Percentiles rank a stretch among this genome's conserved stretches.
Conservation (phyloP, 345 rosid genomes). For the Populus pruinosa region DNA sequence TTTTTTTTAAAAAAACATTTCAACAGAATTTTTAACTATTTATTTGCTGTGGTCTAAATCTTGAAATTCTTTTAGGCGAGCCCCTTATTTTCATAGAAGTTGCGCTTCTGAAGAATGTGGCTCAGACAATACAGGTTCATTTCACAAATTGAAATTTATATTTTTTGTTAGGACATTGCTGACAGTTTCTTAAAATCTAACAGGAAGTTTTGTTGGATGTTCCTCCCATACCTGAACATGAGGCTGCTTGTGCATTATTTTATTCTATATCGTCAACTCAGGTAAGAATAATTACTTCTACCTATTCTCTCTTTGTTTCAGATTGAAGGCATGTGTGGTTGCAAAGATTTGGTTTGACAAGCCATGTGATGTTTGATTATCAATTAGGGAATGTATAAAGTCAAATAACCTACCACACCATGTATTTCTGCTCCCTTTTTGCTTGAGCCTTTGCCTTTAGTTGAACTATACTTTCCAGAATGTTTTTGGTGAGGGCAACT, state of each 20-base stretch:
- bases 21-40: too few species aligned
- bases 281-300: slow-evolving; percentile 29
- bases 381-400: neutral
- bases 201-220: slow-evolving; percentile 97
- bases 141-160: slow-evolving; percentile 8
- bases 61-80: slow-evolving; percentile 52
- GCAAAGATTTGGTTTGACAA: too few species aligned
- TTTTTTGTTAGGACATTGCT: slow-evolving; percentile 10
- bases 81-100: slow-evolving; percentile 99
- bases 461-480: neutral
- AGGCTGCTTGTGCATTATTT: slow-evolving; percentile 82
- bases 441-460: neutral
- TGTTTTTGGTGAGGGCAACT: neutral
- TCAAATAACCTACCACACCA: neutral
- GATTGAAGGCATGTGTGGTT: neutral
- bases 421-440: neutral
- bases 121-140: slow-evolving; percentile 73
- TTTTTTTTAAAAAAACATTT: neutral
- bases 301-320: neutral
- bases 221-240: slow-evolving; percentile 77
- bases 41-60: neutral
- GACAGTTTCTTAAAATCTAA: neutral
- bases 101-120: slow-evolving; percentile 75
- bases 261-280: slow-evolving; percentile 97
- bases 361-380: neutral